Evolutionary conservation across 768 basidiomycete species (phyloP), one percentile per base, ranked within the genome.

Genomic region (Calocera viscosa): DNA sequence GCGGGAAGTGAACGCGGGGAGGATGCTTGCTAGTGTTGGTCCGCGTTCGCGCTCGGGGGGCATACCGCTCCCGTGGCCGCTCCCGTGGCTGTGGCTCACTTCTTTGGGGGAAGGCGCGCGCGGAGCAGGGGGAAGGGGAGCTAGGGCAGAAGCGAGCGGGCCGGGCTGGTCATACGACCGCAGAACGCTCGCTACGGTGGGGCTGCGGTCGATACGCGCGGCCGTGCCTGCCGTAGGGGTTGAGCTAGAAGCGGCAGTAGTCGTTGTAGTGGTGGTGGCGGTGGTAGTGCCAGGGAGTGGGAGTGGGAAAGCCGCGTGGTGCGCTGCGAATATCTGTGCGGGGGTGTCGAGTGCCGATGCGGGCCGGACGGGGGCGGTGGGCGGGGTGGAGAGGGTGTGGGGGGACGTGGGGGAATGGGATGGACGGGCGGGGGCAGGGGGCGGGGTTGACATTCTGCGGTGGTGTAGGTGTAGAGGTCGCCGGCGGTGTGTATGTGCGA

Each of bases 271-370:
- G 11, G 53, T 60, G 7, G 53, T 60, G 5, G 53, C 19, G 5
- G 43, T 47, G 43, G 43, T 3, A 3, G 16, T 47, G 43, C 8
- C 5, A 8, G 24, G 19, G 43, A 14, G 5, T 8, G 43, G 43
- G 16, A 47, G 43, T 7, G 43, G 53, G 26, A 60, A 60, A 30
- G 53, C 53, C 7, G 53, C 53, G 53, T 60, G 53, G 30, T 60
- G 53, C 14, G 53, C 30, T 16, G 53, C 53, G 53, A 28, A 60
- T 60, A 60, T 60, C 53, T 60, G 53, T 16, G 53, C 53, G 14
- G 53, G 53, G 16, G 53, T 60, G 53, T 60, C 53, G 26, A 28
- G 30, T 14, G 30, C 43, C 43, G 16, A 24, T 19, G 43, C 2
- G 22, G 53, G 26, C 26, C 30, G 14, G 53, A 22, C 14, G 53